Evolutionary conservation across 2,329 filamentous ascomycete species (phyloP).

Genomic region (Zymoseptoria passerinii): DNA sequence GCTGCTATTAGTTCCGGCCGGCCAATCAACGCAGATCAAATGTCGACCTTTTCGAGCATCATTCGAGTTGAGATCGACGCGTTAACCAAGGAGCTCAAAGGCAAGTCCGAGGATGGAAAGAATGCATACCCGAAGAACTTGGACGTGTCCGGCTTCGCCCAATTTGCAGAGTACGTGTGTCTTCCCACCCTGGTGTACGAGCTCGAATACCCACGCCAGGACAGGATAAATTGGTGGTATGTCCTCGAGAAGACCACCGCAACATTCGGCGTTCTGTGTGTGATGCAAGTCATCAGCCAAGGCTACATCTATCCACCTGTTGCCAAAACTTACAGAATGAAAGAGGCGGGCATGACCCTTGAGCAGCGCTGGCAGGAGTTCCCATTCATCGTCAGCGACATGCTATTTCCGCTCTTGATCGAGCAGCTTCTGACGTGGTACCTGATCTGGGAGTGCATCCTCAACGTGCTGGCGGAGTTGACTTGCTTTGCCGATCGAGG

Average conservation of each 20-base stretch:
- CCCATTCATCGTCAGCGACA: slow-evolving; percentile 65
- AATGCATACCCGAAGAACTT: slow-evolving; percentile 62
- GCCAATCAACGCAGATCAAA: slow-evolving; percentile 54
- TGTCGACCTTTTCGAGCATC: slow-evolving; percentile 55
- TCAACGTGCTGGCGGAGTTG: slow-evolving; percentile 69
- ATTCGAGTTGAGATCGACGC: slow-evolving; percentile 60
- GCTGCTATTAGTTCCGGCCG: slow-evolving; percentile 53
- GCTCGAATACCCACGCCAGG: slow-evolving; percentile 64
- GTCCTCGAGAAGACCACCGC: slow-evolving; percentile 63
- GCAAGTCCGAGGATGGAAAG: slow-evolving; percentile 46
- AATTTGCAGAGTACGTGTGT: slow-evolving; percentile 65
- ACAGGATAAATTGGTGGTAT: slow-evolving; percentile 64
- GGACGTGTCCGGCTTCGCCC: slow-evolving; percentile 43
- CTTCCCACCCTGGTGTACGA: slow-evolving; percentile 74
- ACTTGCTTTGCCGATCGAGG: slow-evolving; percentile 61
- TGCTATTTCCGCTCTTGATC: slow-evolving; percentile 71
- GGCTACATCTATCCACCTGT: slow-evolving; percentile 71
- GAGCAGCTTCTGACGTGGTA: slow-evolving; percentile 74
- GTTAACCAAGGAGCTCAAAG: slow-evolving; percentile 56
- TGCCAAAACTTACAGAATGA: slow-evolving; percentile 57
- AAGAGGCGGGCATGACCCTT: slow-evolving; percentile 56
- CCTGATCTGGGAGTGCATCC: slow-evolving; percentile 61
- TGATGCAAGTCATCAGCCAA: slow-evolving; percentile 73
- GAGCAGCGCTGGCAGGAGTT: slow-evolving; percentile 56
- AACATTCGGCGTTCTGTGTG: slow-evolving; percentile 62